These are phyloP conservation scores for Eucalyptus shirleyi DNA, from an alignment of 345 rosid species.

Conservation along the genomic window DNA sequence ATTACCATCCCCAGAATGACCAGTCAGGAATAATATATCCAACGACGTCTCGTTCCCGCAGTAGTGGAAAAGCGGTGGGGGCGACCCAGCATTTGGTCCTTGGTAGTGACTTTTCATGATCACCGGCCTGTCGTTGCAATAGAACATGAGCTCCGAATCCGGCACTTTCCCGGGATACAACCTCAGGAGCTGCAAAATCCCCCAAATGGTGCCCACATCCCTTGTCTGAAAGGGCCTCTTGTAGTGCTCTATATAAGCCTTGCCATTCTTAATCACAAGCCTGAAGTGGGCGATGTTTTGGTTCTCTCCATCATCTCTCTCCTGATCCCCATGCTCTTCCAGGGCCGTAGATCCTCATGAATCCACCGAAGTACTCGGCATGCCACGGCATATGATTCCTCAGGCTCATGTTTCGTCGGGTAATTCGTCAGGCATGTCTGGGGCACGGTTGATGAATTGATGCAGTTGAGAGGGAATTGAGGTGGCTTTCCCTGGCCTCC, in stretches of 20 bases:
- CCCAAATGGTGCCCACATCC: slow-evolving; percentile 22
- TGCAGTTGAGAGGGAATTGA: not conserved
- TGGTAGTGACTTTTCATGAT: not conserved
- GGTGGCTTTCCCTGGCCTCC: not conserved
- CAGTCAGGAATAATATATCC: slow-evolving; percentile 58
- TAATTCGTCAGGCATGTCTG: not conserved
- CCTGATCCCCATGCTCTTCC: slow-evolving; percentile 15
- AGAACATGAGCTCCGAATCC: slow-evolving; percentile 20
- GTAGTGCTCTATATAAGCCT: slow-evolving; percentile 14
- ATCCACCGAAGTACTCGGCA: slow-evolving; percentile 26
- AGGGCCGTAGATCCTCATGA: slow-evolving; percentile 18
- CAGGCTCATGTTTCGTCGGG: not conserved
- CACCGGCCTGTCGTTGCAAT: slow-evolving; percentile 19
- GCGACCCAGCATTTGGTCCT: not conserved
- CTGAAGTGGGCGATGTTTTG: slow-evolving; percentile 10
- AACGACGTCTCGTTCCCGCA: not conserved
- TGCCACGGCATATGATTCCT: not conserved
- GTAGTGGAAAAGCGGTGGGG: slow-evolving; percentile 38
- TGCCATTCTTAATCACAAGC: slow-evolving; percentile 13
- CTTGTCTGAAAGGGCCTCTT: slow-evolving; percentile 10
- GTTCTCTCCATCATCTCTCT: slow-evolving; percentile 5
- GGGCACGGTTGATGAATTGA: not conserved
- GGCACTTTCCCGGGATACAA: slow-evolving; percentile 19
- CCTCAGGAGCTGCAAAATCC: slow-evolving; percentile 18
- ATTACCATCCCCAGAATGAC: slow-evolving; percentile 81